Conservation (phyloP, 23 red algal genomes). For the Gracilaria gracilis region DNA sequence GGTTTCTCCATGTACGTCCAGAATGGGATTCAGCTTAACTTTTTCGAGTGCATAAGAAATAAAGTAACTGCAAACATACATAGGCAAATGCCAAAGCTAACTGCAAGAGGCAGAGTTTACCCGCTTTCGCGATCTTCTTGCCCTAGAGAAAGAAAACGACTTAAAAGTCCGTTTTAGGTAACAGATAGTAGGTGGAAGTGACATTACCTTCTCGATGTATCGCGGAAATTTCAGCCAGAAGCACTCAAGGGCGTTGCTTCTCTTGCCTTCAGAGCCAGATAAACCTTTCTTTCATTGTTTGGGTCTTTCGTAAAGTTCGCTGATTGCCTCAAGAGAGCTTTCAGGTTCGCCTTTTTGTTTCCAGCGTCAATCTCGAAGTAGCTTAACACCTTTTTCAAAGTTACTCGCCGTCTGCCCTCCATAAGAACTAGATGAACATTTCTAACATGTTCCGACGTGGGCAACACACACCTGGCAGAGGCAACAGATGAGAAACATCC, state of each 20-base stretch:
- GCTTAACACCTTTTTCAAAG: conserved; percentile 27
- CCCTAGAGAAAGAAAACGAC: background rate
- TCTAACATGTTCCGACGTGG: conserved; percentile 29
- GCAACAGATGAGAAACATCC: conserved; percentile 54
- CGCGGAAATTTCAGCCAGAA: background rate
- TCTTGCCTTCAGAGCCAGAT: background rate
- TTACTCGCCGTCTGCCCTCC: conserved; percentile 13
- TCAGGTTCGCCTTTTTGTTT: conserved; percentile 43
- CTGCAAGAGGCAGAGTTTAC: background rate
- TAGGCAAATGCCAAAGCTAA: background rate
- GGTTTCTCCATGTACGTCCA: background rate
- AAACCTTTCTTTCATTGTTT: conserved; percentile 3
- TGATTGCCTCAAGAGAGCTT: background rate
- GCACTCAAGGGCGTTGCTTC: background rate
- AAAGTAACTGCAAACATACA: background rate
- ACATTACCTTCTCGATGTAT: background rate
- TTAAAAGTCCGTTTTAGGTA: background rate
- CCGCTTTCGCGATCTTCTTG: no score
- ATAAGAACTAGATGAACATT: conserved; percentile 45
- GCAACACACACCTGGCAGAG: conserved; percentile 28
- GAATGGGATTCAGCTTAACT: background rate
- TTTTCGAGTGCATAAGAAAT: background rate
- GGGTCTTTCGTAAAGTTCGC: conserved; percentile 38
- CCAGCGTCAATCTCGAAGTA: conserved; percentile 49
- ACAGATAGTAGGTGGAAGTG: background rate